Base-by-base conservation (phyloP, 192 early-diverging fungal species). In the Gorgonomyces haynaldii region DNA sequence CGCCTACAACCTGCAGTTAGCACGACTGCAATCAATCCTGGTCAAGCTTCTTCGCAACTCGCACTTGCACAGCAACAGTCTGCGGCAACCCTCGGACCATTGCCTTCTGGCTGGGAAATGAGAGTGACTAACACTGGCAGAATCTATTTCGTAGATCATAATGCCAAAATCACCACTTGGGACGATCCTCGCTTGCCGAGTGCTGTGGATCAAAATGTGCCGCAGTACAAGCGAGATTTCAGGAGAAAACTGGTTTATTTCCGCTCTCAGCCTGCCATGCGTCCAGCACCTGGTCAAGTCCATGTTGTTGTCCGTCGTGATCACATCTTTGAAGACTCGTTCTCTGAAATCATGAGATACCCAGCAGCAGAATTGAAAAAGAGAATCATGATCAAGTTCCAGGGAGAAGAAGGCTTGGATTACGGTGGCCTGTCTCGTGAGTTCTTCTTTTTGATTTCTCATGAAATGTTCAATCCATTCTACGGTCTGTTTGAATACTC, bases 91-190 rank as follows among this genome's bases (percentile, higher is more conserved):
- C 65, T 97, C 4, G 94, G 94, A 0, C 85, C 91, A 36, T 63
- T 98, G 50, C 95, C 95, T 12, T 86, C 85, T 28, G 93, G 93
- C 16, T 98, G 95, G 95, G 95, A 98, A 58, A 96, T 98, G 93
- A 81, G 93, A 13, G 72, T 90, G 38, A 98, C 91, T 7, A 84
- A 82, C 51, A 93, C 88, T 15, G 94, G 89, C 6, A 66, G 88
- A 16, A 86, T 89, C 16, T 98, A 97, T 68, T 98, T 96, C 79
- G 90, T 98, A 9, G 93, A 98, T 61, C 95, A 98, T 69, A 91
- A 89, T 57, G 84, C 88, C 37, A 96, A 94, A 60, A 95, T 87
- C 8, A 96, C 95, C 3, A 96, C 95, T 2, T 98, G 95, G 95
- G 89, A 96, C 63, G 95, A 79, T 71, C 76, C 76, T 9, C 55